Conservation (phyloP, 257 asterid species). For the Forsythia viridissima region DNA sequence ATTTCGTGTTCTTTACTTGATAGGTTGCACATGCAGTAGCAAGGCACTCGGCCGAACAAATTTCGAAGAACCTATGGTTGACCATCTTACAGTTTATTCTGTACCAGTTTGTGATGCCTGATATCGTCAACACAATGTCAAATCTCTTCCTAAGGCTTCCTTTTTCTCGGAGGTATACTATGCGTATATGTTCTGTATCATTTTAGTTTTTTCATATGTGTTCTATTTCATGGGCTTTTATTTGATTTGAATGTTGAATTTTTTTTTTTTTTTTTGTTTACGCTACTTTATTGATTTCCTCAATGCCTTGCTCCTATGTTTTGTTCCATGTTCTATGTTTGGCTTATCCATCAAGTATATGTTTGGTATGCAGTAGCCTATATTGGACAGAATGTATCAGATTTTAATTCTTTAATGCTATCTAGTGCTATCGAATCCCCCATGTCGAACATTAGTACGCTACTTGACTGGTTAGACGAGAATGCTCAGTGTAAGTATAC, state of each 20-base stretch:
- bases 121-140: constrained; percentile 80
- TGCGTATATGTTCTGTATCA: neutral
- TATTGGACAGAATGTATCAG: neutral
- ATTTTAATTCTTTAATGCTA: neutral
- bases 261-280: neutral
- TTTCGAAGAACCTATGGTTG: constrained; percentile 83
- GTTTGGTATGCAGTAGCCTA: neutral
- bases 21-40: constrained; percentile 97
- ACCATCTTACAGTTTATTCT: constrained; percentile 73
- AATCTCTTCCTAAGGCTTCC: constrained; percentile 81
- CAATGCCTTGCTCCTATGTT: neutral
- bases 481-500: too few species aligned
- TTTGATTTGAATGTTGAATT: constrained; percentile 11
- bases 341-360: neutral
- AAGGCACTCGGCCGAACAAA: constrained; percentile 79
- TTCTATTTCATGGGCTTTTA: neutral
- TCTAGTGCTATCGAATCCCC: neutral
- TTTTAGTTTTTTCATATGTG: neutral
- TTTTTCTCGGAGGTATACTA: constrained; percentile 75
- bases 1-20: constrained; percentile 29
- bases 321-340: neutral
- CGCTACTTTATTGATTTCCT: neutral
- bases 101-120: constrained; percentile 84
- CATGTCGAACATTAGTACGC: neutral
- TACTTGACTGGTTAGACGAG: too few species aligned